These are phyloP conservation scores for Blastobotrys apis DNA, from an alignment of 1,139 yeast species.

Conservation along the genomic window DNA sequence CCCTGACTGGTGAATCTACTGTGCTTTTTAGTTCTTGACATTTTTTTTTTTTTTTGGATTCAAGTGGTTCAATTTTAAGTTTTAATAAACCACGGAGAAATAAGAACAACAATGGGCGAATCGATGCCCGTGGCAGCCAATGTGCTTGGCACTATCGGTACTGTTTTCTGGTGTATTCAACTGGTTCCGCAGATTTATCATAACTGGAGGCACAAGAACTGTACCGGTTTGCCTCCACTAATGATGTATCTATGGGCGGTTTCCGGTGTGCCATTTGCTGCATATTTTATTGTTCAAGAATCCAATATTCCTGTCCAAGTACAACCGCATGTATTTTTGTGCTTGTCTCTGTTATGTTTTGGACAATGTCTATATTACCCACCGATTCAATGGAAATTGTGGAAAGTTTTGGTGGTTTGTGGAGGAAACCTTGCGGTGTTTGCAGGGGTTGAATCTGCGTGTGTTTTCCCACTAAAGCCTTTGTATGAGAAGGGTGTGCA, in stretches of 20 bases:
- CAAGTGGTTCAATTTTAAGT: no score
- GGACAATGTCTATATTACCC: slow-evolving; percentile 77
- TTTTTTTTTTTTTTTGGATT: no score
- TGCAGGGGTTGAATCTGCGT: slow-evolving; percentile 64
- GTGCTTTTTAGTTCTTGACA: no score
- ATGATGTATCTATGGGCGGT: slow-evolving; percentile 85
- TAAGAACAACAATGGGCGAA: no score
- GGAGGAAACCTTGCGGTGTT: slow-evolving; percentile 40
- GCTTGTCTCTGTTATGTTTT: slow-evolving; percentile 66
- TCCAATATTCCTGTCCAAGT: slow-evolving; percentile 73
- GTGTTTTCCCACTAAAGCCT: slow-evolving; percentile 66
- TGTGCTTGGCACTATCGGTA: slow-evolving; percentile 83
- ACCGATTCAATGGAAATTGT: slow-evolving; percentile 42
- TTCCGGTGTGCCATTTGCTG: slow-evolving; percentile 78
- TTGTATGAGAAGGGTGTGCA: slow-evolving; percentile 48
- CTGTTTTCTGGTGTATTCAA: slow-evolving; percentile 88
- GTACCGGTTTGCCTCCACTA: slow-evolving; percentile 77
- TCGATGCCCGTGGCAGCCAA: slow-evolving; percentile 48
- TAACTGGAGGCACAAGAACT: slow-evolving; percentile 69
- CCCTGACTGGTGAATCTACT: no score
- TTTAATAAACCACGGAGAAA: no score
- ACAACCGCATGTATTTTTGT: slow-evolving; percentile 81
- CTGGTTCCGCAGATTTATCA: slow-evolving; percentile 76
- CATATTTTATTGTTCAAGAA: slow-evolving; percentile 68
- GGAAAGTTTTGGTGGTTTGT: slow-evolving; percentile 14